A percentile compares a stretch with the other conserved stretches of the same genome.
Conservation (phyloP, 768 basidiomycete species). For the Rhodotorula sphaerocarpa region DNA sequence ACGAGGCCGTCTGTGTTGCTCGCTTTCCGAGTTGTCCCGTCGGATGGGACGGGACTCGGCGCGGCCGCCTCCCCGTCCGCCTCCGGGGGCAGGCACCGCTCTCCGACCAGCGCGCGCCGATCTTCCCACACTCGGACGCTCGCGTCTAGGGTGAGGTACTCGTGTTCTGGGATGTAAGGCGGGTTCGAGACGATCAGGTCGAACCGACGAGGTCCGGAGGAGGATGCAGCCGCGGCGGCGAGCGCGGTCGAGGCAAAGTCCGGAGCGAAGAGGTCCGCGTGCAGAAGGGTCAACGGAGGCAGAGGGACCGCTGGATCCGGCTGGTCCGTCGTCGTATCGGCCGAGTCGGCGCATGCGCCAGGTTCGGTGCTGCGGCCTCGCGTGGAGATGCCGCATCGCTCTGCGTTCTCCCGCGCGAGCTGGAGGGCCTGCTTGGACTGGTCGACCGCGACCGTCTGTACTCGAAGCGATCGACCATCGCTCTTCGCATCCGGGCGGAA, state of each 20-base stretch:
- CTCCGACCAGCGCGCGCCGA: conserved; percentile 69
- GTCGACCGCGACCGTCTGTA: conserved; percentile 49
- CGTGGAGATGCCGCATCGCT: neutral
- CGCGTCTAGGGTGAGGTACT: conserved; percentile 57
- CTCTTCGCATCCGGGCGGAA: neutral
- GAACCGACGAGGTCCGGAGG: conserved; percentile 47
- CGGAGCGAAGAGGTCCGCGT: conserved; percentile 36
- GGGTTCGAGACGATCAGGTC: conserved; percentile 78
- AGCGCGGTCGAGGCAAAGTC: conserved; percentile 3
- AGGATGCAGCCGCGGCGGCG: neutral
- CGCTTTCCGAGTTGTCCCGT: no score
- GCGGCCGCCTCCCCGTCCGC: no score
- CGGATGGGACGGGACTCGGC: no score
- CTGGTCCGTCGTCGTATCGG: no score
- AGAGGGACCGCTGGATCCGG: no score
- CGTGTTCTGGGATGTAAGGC: conserved; percentile 67
- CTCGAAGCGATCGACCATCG: no score
- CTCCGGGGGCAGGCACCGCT: no score
- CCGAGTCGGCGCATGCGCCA: no score
- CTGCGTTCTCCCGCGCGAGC: conserved; percentile 50
- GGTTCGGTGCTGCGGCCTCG: no score
- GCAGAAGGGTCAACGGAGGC: no score
- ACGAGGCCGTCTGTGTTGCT: conserved; percentile 60
- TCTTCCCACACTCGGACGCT: conserved; percentile 76
- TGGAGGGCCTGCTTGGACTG: conserved; percentile 55